A percentile compares a stretch with the other conserved stretches of the same genome.
phyloP scores from a whole-genome alignment of 2,329 filamentous ascomycete genomes.

The Fusarium albosuccineum region DNA sequence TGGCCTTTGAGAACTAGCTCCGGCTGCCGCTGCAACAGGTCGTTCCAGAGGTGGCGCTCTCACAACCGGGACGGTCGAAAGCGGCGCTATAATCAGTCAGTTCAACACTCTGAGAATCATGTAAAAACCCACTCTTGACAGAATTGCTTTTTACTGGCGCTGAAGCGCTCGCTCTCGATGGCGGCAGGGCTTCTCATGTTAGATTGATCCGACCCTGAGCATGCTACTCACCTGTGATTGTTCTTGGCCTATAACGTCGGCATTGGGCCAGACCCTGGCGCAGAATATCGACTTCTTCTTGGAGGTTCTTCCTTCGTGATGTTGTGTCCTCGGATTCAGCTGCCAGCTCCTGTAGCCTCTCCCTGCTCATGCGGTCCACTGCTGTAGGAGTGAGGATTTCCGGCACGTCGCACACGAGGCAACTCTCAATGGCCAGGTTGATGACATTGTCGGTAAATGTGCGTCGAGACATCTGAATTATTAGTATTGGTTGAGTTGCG shows the following conservation, averaged over 20 bases:
- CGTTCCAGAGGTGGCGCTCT: too few relatives aligned
- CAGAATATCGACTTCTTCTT: conserved; percentile 26
- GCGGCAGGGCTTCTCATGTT: conserved; percentile 7
- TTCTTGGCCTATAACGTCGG: conserved; percentile 20
- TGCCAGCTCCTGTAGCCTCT: conserved; percentile 25
- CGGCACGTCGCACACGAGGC: conserved; percentile 57
- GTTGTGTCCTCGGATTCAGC: conserved; percentile 14
- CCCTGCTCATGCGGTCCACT: conserved; percentile 18
- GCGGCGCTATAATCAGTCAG: too few relatives aligned
- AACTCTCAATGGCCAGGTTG: conserved; percentile 63
- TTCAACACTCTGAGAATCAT: too few relatives aligned
- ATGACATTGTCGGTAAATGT: conserved; percentile 63
- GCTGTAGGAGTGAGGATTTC: conserved; percentile 55
- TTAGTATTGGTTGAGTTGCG: neutral
- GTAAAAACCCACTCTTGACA: too few relatives aligned
- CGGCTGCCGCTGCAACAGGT: too few relatives aligned
- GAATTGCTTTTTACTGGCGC: too few relatives aligned
- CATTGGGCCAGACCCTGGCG: conserved; percentile 23
- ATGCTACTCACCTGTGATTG: conserved; percentile 21
- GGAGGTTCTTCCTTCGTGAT: conserved; percentile 18
- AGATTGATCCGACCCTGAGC: too few relatives aligned
- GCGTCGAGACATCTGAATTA: conserved; percentile 54
- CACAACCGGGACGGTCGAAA: too few relatives aligned
- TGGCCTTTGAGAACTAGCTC: too few relatives aligned
- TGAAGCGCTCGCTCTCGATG: neutral